Base-by-base conservation (phyloP, 2,329 filamentous ascomycete species). In the Penicillium verrucosum region DNA sequence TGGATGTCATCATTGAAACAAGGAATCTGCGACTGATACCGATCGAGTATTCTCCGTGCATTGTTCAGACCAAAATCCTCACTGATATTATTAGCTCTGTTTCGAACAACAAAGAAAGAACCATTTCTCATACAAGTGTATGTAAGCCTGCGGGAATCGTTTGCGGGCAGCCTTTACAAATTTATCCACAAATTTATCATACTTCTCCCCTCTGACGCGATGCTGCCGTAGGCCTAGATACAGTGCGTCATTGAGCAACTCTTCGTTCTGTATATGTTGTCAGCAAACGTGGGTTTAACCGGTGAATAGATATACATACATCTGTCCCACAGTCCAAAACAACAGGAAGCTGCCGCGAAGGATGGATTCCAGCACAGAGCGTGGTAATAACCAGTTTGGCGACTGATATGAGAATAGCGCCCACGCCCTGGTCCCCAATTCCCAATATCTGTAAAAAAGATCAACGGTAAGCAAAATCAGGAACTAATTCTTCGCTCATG, bases 1-100 rank as follows among this genome's bases (percentile, higher is more conserved):
- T 96, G 91, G 0, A 96, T 86, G 70, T 96, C 91, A 57, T 96
- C 92, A 67, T 96, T 96, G 80, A 96, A 96, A 71, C 90, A 95
- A 0, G 91, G 81, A 8, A 93, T 87, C 48, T 88, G 69, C 0
- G 86, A 81, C 1, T 87, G 83, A 66, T 94, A 96, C 36, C 80
- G 82, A 58, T 96, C 89, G 0, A 96, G 79, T 2, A 96, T 83
- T 4, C 89, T 83, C 30, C 89, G 81, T 0, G 90, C 89, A 66
- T 96, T 96, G 1, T 73, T 73, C 0, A 95, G 75, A 0, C 90
- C 91, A 75, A 96, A 95, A 68, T 96, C 92, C 67, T 96, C 90
- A 65, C 72, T 75, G 14, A 5, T 7, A 16, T 37, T 8, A 38
- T 65, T 48, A 60, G 59, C 40, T 45, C 0, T 10, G 8, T 21